Conservation (phyloP, 2,329 filamentous ascomycete species). For the Dactylellina parvicollis region DNA sequence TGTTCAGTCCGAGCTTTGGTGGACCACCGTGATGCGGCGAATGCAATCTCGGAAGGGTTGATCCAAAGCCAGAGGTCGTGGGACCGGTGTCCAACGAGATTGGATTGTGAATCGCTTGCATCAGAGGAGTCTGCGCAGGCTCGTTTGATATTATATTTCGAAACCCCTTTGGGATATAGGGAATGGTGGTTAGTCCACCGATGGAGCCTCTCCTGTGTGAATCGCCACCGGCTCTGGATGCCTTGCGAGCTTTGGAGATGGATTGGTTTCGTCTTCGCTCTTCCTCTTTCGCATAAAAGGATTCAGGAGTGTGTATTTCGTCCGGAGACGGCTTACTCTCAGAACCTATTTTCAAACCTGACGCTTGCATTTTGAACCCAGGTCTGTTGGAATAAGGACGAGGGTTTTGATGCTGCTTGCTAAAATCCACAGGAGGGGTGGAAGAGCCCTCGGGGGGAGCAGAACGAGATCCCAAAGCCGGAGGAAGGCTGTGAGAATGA, state of each 20-base stretch:
- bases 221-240: constrained; percentile 44
- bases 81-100: constrained; percentile 49
- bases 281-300: constrained; percentile 36
- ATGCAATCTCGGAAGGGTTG: constrained; percentile 36
- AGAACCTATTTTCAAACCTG: constrained; percentile 18
- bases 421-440: constrained; percentile 25
- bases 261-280: constrained; percentile 36
- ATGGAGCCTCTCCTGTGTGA: constrained; percentile 37
- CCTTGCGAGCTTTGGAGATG: constrained; percentile 36
- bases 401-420: constrained; percentile 25
- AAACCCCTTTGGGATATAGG: constrained; percentile 51
- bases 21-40: constrained; percentile 45
- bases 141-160: constrained; percentile 49
- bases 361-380: constrained; percentile 36
- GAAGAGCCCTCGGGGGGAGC: constrained; percentile 23
- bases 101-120: constrained; percentile 52
- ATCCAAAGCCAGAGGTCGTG: constrained; percentile 23
- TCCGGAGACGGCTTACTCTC: constrained; percentile 40
- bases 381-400: constrained; percentile 38
- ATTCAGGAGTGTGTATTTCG: constrained; percentile 19
- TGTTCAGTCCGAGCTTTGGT: constrained; percentile 45
- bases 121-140: constrained; percentile 45
- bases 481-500: constrained; percentile 41
- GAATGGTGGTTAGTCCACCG: constrained; percentile 44
- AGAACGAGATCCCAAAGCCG: constrained; percentile 21